phyloP scores from a whole-genome alignment of 2,329 filamentous ascomycete species.

The Fusarium denticulatum region DNA sequence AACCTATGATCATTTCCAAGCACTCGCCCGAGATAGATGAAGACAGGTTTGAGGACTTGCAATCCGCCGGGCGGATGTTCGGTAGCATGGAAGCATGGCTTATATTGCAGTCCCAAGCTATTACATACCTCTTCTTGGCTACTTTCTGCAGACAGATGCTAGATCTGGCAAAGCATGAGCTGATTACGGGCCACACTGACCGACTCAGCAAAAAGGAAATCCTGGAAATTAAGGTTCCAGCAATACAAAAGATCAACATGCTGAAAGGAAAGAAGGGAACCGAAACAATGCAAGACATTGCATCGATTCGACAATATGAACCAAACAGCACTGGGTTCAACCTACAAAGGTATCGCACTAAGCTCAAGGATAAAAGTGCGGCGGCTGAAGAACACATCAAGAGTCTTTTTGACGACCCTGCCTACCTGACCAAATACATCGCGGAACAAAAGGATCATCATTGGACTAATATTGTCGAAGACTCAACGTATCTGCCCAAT shows the following conservation, averaged over 20 bases:
- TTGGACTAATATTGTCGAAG: constrained; percentile 33
- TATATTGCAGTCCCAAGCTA: constrained; percentile 24
- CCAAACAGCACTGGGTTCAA: not conserved
- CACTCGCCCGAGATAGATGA: not conserved
- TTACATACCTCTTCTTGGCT: constrained; percentile 28
- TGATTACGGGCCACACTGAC: not conserved
- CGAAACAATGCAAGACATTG: constrained; percentile 24
- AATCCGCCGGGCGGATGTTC: not conserved
- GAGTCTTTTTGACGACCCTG: constrained; percentile 31
- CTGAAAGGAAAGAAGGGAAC: not conserved
- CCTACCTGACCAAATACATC: constrained; percentile 27
- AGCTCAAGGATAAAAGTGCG: constrained; percentile 3
- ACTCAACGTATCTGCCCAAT: not conserved
- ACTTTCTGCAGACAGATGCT: constrained; percentile 23
- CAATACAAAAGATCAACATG: not conserved
- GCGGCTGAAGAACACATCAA: constrained; percentile 25
- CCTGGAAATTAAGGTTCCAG: not conserved
- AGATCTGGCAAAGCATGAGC: not conserved
- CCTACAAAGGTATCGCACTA: not conserved
- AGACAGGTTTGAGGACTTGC: not conserved
- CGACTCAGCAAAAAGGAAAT: not conserved
- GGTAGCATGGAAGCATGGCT: constrained; percentile 31
- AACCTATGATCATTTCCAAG: not conserved
- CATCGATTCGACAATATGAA: constrained; percentile 27
- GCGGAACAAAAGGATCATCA: constrained; percentile 37